Base-by-base conservation (phyloP, 192 early-diverging fungal species). In the Polychytrium aggregatum region DNA sequence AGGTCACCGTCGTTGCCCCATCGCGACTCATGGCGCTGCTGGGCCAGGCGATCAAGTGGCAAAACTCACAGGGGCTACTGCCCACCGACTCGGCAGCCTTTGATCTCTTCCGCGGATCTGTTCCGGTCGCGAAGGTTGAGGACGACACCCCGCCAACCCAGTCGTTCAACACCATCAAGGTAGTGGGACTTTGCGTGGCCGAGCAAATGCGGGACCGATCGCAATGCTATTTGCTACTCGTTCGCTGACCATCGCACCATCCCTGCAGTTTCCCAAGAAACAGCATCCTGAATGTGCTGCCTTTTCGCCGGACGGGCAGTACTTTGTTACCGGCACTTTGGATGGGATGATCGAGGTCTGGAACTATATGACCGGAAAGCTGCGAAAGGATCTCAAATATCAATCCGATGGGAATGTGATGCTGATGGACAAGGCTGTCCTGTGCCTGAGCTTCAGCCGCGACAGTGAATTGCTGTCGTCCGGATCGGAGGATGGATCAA, bases 291-390 rank as follows among this genome's bases (percentile, higher is more conserved):
- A 85, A 44, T 70, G 74, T 43, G 71, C 75, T 1, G 74, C 70
- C 26, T 96, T 96, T 56, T 90, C 90, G 0, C 79, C 84, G 2
- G 81, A 86, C 46, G 87, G 90, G 7, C 80, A 84, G 39, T 84
- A 72, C 33, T 57, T 97, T 16, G 89, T 72, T 5, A 93, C 91
- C 18, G 95, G 95, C 24, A 85, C 81, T 41, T 65, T 76, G 31
- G 95, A 97, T 70, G 95, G 95, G 1, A 89, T 95, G 60, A 87
- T 98, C 55, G 95, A 98, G 65, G 59, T 98, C 13, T 98, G 89
- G 90, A 91, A 92, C 51, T 84, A 80, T 47, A 68, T 86, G 46
- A 94, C 92, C 0, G 91, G 89, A 1, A 97, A 94, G 56, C 68
- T 92, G 18, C 65, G 89, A 27, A 82, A 69, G 43, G 92, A 93